Evolutionary conservation across 768 basidiomycete species (phyloP).

Genomic region (Mycena amicta): DNA sequence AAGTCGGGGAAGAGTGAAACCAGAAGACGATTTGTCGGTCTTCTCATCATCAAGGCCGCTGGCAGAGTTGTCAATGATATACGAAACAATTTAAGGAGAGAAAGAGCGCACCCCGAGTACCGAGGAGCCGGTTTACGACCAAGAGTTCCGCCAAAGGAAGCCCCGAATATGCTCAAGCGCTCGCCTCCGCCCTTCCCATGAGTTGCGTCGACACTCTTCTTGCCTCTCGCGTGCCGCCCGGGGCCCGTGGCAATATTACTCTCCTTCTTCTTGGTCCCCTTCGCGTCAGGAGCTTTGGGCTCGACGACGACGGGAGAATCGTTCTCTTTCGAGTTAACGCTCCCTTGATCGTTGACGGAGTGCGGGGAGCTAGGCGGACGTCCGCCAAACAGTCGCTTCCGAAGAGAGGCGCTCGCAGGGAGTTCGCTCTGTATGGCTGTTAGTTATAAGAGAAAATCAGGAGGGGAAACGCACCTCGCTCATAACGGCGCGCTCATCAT

Average conservation of each 20-base stretch:
- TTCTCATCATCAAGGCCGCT: constrained; percentile 41
- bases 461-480: constrained; percentile 61
- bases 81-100: not conserved
- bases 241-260: constrained; percentile 20
- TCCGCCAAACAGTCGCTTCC: constrained; percentile 58
- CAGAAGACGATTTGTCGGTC: constrained; percentile 45
- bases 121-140: constrained; percentile 83
- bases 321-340: constrained; percentile 21
- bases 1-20: constrained; percentile 53
- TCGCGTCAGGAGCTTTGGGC: not conserved
- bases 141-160: constrained; percentile 58
- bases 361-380: constrained; percentile 18
- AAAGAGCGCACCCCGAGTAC: constrained; percentile 57
- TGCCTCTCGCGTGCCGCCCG: constrained; percentile 45
- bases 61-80: constrained; percentile 5
- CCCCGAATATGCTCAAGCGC: constrained; percentile 84
- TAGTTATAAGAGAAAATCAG: constrained; percentile 7
- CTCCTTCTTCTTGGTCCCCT: constrained; percentile 33
- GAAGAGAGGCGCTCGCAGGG: constrained; percentile 35
- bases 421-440: constrained; percentile 51
- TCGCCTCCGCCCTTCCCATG: constrained; percentile 46
- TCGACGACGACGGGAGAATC: constrained; percentile 13
- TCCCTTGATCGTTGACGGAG: constrained; percentile 19
- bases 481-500: constrained; percentile 59
- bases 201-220: constrained; percentile 52